phyloP scores from a whole-genome alignment of 805 yeast species.

The Saitoella complicata region DNA sequence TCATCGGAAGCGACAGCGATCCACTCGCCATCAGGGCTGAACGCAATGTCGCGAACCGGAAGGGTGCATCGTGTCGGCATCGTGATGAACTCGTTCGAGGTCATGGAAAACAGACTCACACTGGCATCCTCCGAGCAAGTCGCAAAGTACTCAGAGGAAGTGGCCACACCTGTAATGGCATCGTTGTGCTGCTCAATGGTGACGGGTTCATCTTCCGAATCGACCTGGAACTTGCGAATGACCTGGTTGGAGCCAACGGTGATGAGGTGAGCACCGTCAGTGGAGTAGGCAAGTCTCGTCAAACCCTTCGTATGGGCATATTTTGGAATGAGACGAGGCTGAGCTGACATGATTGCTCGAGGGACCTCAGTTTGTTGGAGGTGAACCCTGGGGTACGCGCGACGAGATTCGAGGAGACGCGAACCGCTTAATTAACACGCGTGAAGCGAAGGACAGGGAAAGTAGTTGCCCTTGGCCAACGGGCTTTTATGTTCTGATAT shows the following conservation, averaged over 20 bases:
- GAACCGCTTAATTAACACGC: no score
- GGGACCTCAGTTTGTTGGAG: no score
- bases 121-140: constrained; percentile 31
- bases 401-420: no score
- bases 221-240: constrained; percentile 20
- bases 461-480: no score
- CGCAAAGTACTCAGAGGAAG: constrained; percentile 19
- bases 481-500: no score
- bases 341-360: constrained; percentile 3
- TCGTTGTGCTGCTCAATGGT: constrained; percentile 17
- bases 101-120: constrained; percentile 18
- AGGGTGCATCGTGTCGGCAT: constrained; percentile 17
- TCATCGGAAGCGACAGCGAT: constrained; percentile 24
- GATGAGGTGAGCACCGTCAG: constrained; percentile 19
- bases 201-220: constrained; percentile 20
- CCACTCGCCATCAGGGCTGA: constrained; percentile 23
- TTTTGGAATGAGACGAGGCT: constrained; percentile 11
- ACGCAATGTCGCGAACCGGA: constrained; percentile 20
- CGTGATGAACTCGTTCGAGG: constrained; percentile 12
- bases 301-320: constrained; percentile 23
- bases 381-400: no score
- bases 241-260: constrained; percentile 23
- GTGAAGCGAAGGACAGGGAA: no score
- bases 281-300: constrained; percentile 20
- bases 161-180: constrained; percentile 16